These are phyloP conservation scores for Colletotrichum lindemuthianum DNA, from an alignment of 2,329 filamentous ascomycete species.

Conservation along the genomic window DNA sequence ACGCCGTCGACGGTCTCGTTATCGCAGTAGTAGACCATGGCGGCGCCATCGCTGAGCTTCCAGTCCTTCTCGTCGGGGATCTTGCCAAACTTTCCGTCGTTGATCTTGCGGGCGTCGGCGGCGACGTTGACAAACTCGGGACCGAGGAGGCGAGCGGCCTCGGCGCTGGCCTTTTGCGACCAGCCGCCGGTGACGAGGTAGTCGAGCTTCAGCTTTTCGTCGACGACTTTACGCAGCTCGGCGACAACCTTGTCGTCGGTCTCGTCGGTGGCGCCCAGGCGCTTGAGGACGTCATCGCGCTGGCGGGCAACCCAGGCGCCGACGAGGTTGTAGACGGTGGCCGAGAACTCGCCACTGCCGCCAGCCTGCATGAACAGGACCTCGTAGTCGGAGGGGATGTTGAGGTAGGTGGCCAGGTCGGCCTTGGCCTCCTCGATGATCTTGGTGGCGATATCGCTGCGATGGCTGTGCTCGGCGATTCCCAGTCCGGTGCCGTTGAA, in stretches of 20 bases:
- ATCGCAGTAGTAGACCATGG: conserved; percentile 89
- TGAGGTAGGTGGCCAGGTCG: conserved; percentile 77
- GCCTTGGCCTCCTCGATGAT: conserved; percentile 84
- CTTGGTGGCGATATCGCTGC: conserved; percentile 79
- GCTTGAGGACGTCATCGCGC: conserved; percentile 66
- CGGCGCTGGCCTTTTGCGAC: conserved; percentile 87
- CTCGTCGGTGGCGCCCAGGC: conserved; percentile 57
- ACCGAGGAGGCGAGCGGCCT: conserved; percentile 82
- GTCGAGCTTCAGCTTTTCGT: conserved; percentile 80
- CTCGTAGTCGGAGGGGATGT: conserved; percentile 88
- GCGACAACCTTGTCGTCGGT: conserved; percentile 64
- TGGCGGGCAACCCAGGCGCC: conserved; percentile 82
- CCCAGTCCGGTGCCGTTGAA: conserved; percentile 84
- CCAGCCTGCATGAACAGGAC: conserved; percentile 89
- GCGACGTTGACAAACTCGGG: conserved; percentile 83
- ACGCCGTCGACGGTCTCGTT: conserved; percentile 97
- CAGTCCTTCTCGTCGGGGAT: conserved; percentile 83
- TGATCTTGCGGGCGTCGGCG: conserved; percentile 71
- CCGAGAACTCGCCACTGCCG: conserved; percentile 86
- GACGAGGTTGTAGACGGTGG: conserved; percentile 85
- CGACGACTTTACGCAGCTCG: conserved; percentile 70
- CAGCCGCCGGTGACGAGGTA: conserved; percentile 92
- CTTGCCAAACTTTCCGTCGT: conserved; percentile 84
- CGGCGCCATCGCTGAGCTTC: conserved; percentile 74
- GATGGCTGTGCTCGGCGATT: conserved; percentile 89